phyloP scores from a whole-genome alignment of 345 rosid species.

The Linum trigynum region DNA sequence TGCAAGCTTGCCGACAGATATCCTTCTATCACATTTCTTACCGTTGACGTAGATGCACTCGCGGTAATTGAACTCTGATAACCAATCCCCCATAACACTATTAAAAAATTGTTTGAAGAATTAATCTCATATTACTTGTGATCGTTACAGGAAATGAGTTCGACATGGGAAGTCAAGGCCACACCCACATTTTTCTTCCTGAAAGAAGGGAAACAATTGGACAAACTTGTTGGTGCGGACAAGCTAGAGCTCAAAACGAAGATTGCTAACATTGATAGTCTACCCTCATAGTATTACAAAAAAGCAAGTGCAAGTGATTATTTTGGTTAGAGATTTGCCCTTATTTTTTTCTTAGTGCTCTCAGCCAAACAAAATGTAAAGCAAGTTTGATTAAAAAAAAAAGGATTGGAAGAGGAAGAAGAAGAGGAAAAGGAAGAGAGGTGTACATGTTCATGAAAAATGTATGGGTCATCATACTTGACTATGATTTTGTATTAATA shows the following conservation, averaged over 20 bases:
- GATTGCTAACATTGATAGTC: not conserved
- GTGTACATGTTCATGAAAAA: too few species aligned
- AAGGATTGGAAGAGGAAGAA: not conserved
- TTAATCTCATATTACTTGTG: not conserved
- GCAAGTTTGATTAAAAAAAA: too few species aligned
- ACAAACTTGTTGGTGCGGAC: constrained; percentile 2
- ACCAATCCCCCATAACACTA: too few species aligned
- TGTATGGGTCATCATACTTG: too few species aligned
- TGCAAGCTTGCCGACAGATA: not conserved
- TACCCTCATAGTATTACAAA: not conserved
- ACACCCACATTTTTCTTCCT: constrained; percentile 1
- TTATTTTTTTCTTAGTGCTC: not conserved
- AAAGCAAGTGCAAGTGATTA: not conserved
- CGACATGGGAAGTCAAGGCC: constrained; percentile 1
- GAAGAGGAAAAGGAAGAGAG: too few species aligned
- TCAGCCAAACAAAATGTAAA: not conserved
- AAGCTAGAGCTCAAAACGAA: constrained; percentile 2
- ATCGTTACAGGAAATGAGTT: not conserved
- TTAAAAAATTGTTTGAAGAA: not conserved
- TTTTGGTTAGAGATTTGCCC: not conserved
- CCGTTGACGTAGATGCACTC: not conserved
- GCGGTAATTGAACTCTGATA: not conserved
- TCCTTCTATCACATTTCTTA: not conserved
- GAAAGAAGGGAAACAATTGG: constrained; percentile 1
- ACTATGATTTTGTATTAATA: too few species aligned